Base-by-base conservation (phyloP, 163 green algal species). In the Chloromonas sp. region DNA sequence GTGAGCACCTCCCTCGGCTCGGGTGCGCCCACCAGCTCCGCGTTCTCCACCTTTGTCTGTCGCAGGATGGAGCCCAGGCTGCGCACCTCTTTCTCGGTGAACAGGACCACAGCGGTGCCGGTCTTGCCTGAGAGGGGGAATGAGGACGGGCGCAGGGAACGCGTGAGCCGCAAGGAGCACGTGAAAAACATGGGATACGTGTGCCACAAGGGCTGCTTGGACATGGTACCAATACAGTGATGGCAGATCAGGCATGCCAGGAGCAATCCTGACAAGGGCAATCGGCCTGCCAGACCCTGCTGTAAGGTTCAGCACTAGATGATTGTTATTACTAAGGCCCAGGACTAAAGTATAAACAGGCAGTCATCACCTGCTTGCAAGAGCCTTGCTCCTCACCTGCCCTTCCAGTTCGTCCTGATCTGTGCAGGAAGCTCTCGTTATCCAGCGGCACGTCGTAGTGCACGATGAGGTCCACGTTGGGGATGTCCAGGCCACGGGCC, bases 401-500 rank as follows among this genome's bases (percentile, higher is more conserved):
- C 74, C 97, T 93, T 0, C 97, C 97, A 2, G 97, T 99, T 81
- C 97, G 93, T 1, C 96, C 96, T 76, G 90, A 95, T 58, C 91
- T 82, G 82, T 98, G 95, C 84, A 98, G 89, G 89, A 97, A 98
- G 5, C 88, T 89, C 89, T 97, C 94, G 0, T 87, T 82, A 84
- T 97, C 91, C 70, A 78, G 62, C 60, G 96, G 96, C 79, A 98
- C 83, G 79, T 98, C 95, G 84, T 96, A 98, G 85, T 98, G 96
- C 60, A 98, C 91, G 36, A 98, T 94, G 61, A 98, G 87, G 82
- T 98, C 95, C 14, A 98, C 95, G 5, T 91, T 87, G 14, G 94
- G 92, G 86, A 99, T 98, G 90, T 99, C 97, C 60, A 99, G 90
- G 57, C 97, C 97, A 71, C 97, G 93, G 1, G 97, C 58, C 36